Base-by-base conservation (phyloP, 306 rosid species). In the Corylus avellana region DNA sequence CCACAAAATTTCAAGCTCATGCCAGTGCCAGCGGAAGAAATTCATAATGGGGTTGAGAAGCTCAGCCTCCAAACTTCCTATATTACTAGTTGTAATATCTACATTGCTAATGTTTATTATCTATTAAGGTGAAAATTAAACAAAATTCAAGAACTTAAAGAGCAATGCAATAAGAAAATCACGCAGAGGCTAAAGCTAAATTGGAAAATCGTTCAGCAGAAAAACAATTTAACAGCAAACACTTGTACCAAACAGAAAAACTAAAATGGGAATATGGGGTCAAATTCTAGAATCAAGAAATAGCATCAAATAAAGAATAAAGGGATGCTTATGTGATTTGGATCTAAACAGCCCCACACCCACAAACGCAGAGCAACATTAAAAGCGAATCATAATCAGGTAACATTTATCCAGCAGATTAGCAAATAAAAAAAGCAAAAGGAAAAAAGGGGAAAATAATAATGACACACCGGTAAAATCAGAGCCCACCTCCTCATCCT, bases 381-480 rank as follows among this genome's bases (percentile, higher is more conserved):
- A 72, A 27, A 76, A 68, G 74, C 32, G 54, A 70, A 74, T 50
- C 76, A 73, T 25, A 78, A 70, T 75, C 73, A 42, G 79, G 72
- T 22, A 72, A 35, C 37, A 77, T 71, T 71, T 16, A 50, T 70
- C 20, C 50, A 80, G 73, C 29, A 55, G 82, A 63, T 47, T 63
- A 74, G 42, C 64, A 63, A 68, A 64, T 61, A 39, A 46, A 46
- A 53, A 84, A 75, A 75, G 70, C 39, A 69, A 81, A 12, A 74
- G 39, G 37, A 37, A 81, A 51, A 73, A 79, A 29, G 37, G 50
- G 51, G 50, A 73, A 72, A 35, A 20, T 57, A 72, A 71, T 42
- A 80, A 77, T 78, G 92, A 85, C 88, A 84, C 87, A 46, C 57
- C 76, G 84, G 73, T 70, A 75, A 69, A 87, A 85, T 82, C 88